Base-by-base conservation (phyloP, 768 basidiomycete species). In the Termitomyces sp. region DNA sequence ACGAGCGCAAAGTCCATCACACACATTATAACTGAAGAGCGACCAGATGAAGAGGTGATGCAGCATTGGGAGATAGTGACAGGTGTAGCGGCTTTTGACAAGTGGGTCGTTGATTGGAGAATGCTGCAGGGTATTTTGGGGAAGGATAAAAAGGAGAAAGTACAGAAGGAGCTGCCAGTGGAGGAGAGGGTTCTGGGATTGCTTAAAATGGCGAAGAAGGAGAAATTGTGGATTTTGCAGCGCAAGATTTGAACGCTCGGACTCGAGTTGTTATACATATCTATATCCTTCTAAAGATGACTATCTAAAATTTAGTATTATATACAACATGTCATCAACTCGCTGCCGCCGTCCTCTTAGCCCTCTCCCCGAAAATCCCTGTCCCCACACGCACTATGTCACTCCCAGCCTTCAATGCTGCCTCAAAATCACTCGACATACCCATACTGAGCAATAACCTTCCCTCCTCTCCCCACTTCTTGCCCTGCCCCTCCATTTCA, bases 341-440 rank as follows among this genome's bases (percentile, higher is more conserved):
- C 5, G n/a, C 8, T 11, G 30, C 8, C 46, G 20, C 41, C 33
- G 41, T 38, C 69, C 86, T 90, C 71, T 79, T 80, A 38, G 76
- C 75, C 58, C 94, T 75, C 55, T 79, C 72, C 0, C 94, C 94
- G 67, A 96, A 96, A 44, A 98, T 94, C 18, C 87, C 85, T 3
- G 92, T 93, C 2, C 96, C 96, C 5, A 98, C 94, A 48, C 97
- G 73, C 0, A 98, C 94, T 47, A 93, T 83, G 65, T 92, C 86
- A 64, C 92, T 90, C 1, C 94, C 96, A 13, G 85, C 84, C 68
- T 76, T 80, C 50, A 98, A 71, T 4, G 96, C 97, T 30, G 86
- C 83, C 68, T 88, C 91, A 66, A 94, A 98, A 66, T 98, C 96
- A 60, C 86, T 88, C 52, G 93, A 95, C 96, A 98, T 98, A 7